Base-by-base conservation (phyloP, 2,329 filamentous ascomycete species). In the Fusarium annulatum region DNA sequence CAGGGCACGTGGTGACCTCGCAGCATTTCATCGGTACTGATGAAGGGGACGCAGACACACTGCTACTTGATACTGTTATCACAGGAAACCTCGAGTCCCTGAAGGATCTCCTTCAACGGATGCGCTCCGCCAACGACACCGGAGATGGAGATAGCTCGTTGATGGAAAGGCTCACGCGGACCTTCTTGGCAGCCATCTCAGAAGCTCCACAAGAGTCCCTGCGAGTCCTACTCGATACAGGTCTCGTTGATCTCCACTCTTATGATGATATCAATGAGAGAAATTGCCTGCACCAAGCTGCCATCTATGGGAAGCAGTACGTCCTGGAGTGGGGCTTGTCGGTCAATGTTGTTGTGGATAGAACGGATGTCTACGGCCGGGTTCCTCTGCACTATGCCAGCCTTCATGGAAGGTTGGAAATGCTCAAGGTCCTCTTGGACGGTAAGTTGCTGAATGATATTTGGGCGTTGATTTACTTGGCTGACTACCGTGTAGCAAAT, bases 231-330 rank as follows among this genome's bases (percentile, higher is more conserved):
- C 86, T 98, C 33, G 91, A 93, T 55, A 97, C 95, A 5, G 90
- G 90, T 1, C 85, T 96, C 30, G 94, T 99, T 39, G 93, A 98
- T 81, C 88, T 98, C n/a, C 91, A 94, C 78, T 96, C 95, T 2
- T 94, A 97, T 77, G 96, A 99, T 80, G 95, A 98, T 78, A 98
- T 99, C 81, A 99, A 98, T 78, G 96, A 98, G 84, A 90, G 96
- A 45, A 99, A 98, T 78, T 97, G 95, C 79, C 87, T 99, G 52
- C 96, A 99, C 78, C 96, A 98, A 83, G 94, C 96, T n/a, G 93
- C 95, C 2, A 98, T 98, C 59, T 97, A 97, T 69, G 95, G 95
- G 26, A 95, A 95, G 78, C 84, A 89, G 15, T 92, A 93, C 75
- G 93, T 98, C 36, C 85, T 98, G 66, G 86, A 89, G 57, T 91